phyloP scores from a whole-genome alignment of 2,329 filamentous ascomycete genomes.

The Ophiosphaerella narmari region DNA sequence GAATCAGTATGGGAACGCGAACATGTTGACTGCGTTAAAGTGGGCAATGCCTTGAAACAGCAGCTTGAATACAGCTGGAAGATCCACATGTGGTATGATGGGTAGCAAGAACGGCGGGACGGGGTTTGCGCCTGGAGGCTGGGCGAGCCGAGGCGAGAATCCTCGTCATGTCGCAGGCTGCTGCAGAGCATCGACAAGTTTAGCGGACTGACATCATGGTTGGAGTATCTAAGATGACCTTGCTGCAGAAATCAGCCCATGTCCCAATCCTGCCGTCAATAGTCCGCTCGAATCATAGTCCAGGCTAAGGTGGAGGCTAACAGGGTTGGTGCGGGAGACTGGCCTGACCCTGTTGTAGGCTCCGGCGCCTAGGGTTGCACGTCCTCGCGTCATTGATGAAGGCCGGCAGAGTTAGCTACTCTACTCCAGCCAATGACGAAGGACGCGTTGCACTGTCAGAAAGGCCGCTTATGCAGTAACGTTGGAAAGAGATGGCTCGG shows the following conservation, averaged over 20 bases:
- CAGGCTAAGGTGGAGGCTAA: constrained; percentile 18
- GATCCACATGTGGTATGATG: no score
- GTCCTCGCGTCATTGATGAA: constrained; percentile 32
- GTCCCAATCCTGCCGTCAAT: constrained; percentile 36
- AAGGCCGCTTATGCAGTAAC: constrained; percentile 47
- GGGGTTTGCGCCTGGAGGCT: background rate
- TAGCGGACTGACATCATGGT: constrained; percentile 37
- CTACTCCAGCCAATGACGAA: constrained; percentile 30
- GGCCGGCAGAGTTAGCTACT: constrained; percentile 35
- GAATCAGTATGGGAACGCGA: no score
- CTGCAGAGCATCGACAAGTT: constrained; percentile 28
- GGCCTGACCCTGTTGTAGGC: constrained; percentile 33
- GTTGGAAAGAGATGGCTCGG: constrained; percentile 40
- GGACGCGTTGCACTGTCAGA: constrained; percentile 25
- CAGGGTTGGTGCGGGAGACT: constrained; percentile 38
- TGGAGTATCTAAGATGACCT: constrained; percentile 24
- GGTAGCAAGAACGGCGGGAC: no score
- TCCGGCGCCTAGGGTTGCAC: constrained; percentile 36
- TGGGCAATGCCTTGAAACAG: no score
- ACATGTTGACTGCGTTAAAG: no score
- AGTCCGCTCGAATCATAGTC: constrained; percentile 38
- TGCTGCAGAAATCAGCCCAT: constrained; percentile 45
- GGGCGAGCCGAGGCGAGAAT: constrained; percentile 22
- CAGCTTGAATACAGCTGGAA: no score
- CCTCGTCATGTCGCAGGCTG: constrained; percentile 13